A percentile compares a stretch with the other conserved stretches of the same genome.
phyloP scores from a whole-genome alignment of 164 flowering plant species.

The Liquidambar formosana region DNA sequence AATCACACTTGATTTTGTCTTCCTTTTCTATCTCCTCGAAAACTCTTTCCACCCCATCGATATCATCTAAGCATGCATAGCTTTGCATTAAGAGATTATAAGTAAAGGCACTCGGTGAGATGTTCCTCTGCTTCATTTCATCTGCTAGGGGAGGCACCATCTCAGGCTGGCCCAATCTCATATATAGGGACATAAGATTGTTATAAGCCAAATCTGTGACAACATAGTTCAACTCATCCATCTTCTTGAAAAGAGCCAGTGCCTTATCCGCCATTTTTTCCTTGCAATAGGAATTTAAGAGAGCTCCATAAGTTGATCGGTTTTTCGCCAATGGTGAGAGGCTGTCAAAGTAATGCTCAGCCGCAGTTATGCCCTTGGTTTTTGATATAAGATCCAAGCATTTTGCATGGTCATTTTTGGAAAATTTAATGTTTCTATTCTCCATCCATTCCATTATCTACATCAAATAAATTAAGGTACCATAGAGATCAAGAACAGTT shows the following conservation, averaged over 20 bases:
- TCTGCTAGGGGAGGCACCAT: conserved; percentile 47
- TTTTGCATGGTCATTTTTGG: conserved; percentile 40
- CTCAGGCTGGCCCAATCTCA: conserved; percentile 56
- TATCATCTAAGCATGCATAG: conserved; percentile 40
- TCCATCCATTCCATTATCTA: conserved; percentile 89
- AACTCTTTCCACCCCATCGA: conserved; percentile 59
- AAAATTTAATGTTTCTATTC: conserved; percentile 33
- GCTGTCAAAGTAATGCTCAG: conserved; percentile 57
- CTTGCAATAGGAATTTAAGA: conserved; percentile 63
- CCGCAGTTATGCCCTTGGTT: conserved; percentile 49
- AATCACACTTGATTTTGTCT: conserved; percentile 25
- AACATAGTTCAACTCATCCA: conserved; percentile 43
- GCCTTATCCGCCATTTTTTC: conserved; percentile 56
- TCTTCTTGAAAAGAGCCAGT: conserved; percentile 44
- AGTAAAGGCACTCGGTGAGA: conserved; percentile 28
- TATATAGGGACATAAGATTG: conserved; percentile 56
- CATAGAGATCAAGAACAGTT: too few species aligned
- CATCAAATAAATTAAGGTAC: conserved; percentile 10
- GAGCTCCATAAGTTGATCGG: conserved; percentile 56
- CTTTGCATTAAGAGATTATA: conserved; percentile 57
- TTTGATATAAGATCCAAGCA: conserved; percentile 66
- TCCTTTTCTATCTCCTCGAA: conserved; percentile 39
- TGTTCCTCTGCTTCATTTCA: conserved; percentile 56
- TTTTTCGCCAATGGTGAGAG: conserved; percentile 39
- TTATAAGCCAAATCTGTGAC: conserved; percentile 36